Conservation (phyloP, 805 yeast genomes). For the Lipomyces sp. region DNA sequence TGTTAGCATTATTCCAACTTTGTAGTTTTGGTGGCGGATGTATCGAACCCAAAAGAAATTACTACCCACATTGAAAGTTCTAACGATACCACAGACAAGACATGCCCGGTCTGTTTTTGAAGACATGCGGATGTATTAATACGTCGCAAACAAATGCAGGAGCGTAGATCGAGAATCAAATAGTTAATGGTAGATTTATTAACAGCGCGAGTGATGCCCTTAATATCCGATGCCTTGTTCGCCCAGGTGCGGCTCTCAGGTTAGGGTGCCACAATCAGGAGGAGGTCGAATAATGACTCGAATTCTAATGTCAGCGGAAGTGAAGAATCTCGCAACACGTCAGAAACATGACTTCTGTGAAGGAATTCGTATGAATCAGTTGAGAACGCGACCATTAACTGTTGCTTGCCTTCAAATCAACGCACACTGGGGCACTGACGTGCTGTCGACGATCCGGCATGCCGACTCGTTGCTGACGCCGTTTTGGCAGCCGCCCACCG, state of each 20-base stretch:
- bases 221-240: no score
- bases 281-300: no score
- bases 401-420: slow-evolving; percentile 32
- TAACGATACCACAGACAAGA: slow-evolving; percentile 94
- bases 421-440: slow-evolving; percentile 29
- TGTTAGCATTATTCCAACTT: no score
- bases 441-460: slow-evolving; percentile 16
- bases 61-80: slow-evolving; percentile 64
- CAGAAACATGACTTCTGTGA: neutral
- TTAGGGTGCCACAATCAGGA: no score
- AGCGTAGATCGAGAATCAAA: neutral
- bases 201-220: no score
- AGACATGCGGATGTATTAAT: slow-evolving; percentile 4
- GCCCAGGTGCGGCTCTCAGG: no score
- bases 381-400: slow-evolving; percentile 13
- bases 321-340: neutral
- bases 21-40: no score
- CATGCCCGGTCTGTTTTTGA: slow-evolving; percentile 83
- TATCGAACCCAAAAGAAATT: neutral
- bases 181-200: neutral
- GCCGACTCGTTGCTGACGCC: slow-evolving; percentile 23
- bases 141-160: neutral
- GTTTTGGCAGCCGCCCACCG: neutral
- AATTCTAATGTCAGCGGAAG: neutral
- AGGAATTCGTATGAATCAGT: neutral